Evolutionary conservation across 192 early-diverging fungal genomes (phyloP), one percentile per base, ranked within the genome.

Genomic region (Coemansia sp.): DNA sequence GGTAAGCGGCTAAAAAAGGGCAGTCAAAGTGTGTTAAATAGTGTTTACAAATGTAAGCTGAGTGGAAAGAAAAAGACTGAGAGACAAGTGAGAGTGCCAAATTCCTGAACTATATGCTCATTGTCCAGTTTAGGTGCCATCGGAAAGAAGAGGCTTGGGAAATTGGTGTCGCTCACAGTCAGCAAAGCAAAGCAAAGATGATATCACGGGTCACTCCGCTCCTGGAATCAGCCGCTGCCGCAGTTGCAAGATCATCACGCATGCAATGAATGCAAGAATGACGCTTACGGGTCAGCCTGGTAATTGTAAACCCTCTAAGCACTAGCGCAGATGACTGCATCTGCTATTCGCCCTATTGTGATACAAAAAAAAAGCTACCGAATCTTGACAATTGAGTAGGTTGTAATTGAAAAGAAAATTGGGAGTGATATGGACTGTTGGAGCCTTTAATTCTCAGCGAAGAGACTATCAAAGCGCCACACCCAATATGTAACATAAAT

Each of bases 181-280:
- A 60, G 29, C 12, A 60, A 51, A 51, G 29, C 12, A 60, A 51
- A 51, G 16, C 27, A 27, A 52, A 9, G 49, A 52, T 52, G 20
- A 52, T 52, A 52, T 52, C 54, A 60, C 31, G 16, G 12, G 57
- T 13, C 29, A 11, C n/a, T 60, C 31, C 6, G 16, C 36, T 60
- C 31, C 57, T 60, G 57, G 31, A 36, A 60, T 57, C 54, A 57
- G 54, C 49, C 49, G 49, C 54, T 13, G 54, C 54, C 54, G 27
- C 24, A 31, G 24, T 29, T 15, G 11, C 13, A n/a, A 52, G 5
- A 20, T 52, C 49, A 52, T 22, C n/a, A 22, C 20, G 20, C 27
- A 31, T 13, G 29, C 31, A 60, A 60, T 60, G 9, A 60, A 60
- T 60, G 57, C 57, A 60, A 2, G 57, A 60, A 18, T 13, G 24